Evolutionary conservation across 108 stramenopile genomes (phyloP).

Genomic region (Ochromonas danica): DNA sequence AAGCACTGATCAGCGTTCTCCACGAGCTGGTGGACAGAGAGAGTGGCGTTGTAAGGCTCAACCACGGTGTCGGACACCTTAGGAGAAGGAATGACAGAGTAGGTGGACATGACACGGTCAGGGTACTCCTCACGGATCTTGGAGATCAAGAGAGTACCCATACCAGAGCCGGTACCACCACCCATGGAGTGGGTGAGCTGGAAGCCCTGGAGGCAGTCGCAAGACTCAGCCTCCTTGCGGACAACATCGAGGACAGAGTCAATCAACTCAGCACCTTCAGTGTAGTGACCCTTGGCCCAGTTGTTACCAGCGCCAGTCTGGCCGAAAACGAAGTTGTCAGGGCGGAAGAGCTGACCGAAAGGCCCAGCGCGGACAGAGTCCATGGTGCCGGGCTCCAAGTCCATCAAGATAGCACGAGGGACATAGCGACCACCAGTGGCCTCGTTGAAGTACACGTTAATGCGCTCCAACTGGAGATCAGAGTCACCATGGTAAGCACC

Average conservation of each 20-base stretch:
- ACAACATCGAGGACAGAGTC: conserved; percentile 37
- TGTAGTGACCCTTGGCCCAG: conserved; percentile 40
- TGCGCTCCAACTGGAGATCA: conserved; percentile 35
- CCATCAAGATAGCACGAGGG: conserved; percentile 65
- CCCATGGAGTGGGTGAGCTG: conserved; percentile 45
- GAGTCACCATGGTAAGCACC: conserved; percentile 37
- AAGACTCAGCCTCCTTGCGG: conserved; percentile 37
- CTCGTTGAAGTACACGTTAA: conserved; percentile 36
- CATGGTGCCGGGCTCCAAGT: conserved; percentile 71
- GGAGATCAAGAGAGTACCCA: conserved; percentile 44
- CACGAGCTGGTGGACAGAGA: conserved; percentile 42
- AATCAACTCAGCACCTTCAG: conserved; percentile 39
- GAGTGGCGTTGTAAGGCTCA: conserved; percentile 71
- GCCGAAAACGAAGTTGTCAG: conserved; percentile 36
- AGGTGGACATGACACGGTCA: conserved; percentile 37
- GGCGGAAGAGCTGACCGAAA: conserved; percentile 29
- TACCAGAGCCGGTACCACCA: conserved; percentile 41
- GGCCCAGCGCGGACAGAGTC: conserved; percentile 32
- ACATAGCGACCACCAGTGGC: conserved; percentile 43
- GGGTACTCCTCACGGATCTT: conserved; percentile 42
- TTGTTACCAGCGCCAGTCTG: conserved; percentile 38
- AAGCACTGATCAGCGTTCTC: conserved; percentile 47
- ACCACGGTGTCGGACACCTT: conserved; percentile 77
- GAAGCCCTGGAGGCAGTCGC: conserved; percentile 39
- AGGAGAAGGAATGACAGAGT: conserved; percentile 40